Evolutionary conservation across 2,329 filamentous ascomycete species (phyloP), one percentile per base, ranked within the genome.

Genomic region (Daldinia sp.): DNA sequence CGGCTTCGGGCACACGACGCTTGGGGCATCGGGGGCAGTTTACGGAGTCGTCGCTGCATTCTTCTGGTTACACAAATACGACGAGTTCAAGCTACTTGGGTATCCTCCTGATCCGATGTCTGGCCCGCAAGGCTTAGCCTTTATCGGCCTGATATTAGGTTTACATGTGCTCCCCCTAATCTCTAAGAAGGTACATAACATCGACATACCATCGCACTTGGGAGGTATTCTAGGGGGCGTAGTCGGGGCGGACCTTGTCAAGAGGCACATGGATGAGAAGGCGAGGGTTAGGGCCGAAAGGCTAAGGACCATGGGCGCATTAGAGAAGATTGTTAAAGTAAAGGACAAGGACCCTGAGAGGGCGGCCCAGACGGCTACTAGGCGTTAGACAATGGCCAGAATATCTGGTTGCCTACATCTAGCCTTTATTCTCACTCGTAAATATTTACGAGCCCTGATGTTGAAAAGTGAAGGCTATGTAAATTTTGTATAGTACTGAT

Each of bases 11-110:
- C 77, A 80, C 53, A 81, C 87, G 34, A 84, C 85, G 1, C 79
- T 91, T 8, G 90, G 90, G n/a, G 87, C 88, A 1, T 91, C 88
- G 5, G 89, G 87, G 9, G 86, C 85, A 32, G 79, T 89, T 4
- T 83, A 86, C 65, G 90, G 89, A 19, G 71, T 92, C 19, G 73
- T 85, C 6, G 83, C 82, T 1, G 87, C 87, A 1, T 90, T 86
- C 74, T 85, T 89, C 69, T 87, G 85, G 81, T 75, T 84, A 66
- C 82, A 88, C 71, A 77, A 80, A 54, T 79, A 79, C 58, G 85
- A 88, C 39, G 80, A 82, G 34, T 85, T 89, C 76, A 83, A 81
- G 72, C 73, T 89, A 54, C 76, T 88, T 25, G 85, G 83, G 7
- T 77, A 87, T 63, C 86, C 86, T 10, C 80, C 83, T n/a, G 81